Evolutionary conservation across 148 eudicot genomes (phyloP).

Genomic region (Diospyros lotus): DNA sequence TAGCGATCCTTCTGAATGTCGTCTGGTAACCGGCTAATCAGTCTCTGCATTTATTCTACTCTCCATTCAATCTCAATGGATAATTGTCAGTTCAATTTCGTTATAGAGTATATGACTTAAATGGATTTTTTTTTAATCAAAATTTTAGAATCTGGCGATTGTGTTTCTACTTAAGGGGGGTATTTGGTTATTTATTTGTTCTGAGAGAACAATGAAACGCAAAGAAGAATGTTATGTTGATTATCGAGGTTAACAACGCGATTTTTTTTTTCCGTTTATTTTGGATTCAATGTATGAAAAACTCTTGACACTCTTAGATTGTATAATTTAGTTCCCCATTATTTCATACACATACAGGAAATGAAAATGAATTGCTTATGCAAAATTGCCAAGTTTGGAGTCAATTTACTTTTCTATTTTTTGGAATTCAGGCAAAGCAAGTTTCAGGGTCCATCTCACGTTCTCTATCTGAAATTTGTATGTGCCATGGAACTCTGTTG

Average conservation of each 20-base stretch:
- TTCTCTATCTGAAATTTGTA: neutral
- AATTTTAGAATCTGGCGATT: neutral
- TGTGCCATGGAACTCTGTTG: conserved; percentile 5
- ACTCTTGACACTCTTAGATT: neutral
- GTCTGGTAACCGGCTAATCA: conserved; percentile 29
- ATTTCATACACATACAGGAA: conserved; percentile 1
- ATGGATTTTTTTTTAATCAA: too few species aligned
- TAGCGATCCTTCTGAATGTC: conserved; percentile 67
- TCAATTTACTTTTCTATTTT: neutral
- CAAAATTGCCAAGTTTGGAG: neutral
- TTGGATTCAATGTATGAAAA: neutral
- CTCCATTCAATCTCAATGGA: neutral
- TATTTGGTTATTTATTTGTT: neutral
- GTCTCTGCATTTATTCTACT: neutral
- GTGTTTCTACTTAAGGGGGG: neutral
- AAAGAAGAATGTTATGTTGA: neutral
- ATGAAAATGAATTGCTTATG: neutral
- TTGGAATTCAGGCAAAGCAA: neutral
- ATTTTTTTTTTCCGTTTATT: neutral
- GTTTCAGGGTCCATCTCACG: neutral
- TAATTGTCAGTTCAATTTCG: neutral
- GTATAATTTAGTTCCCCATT: neutral
- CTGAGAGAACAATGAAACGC: neutral
- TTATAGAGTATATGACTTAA: too few species aligned
- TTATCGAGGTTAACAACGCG: too few species aligned